Conservation (phyloP, 1,139 yeast genomes). For the Hemisphaericaspora xylanilytica region DNA sequence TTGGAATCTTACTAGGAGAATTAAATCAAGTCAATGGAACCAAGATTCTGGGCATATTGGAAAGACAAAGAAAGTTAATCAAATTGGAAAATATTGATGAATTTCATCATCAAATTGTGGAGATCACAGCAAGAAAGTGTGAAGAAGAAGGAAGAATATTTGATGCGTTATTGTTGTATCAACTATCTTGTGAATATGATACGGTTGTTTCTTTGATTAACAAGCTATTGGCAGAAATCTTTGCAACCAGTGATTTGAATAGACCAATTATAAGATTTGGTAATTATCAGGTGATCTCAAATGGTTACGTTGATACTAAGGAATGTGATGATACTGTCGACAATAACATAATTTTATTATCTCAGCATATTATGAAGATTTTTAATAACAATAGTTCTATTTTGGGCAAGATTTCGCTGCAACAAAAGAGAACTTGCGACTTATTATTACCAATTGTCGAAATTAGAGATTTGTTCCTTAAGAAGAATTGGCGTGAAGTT, state of each 20-base stretch:
- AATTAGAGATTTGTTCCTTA: constrained; percentile 60
- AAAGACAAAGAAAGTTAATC: constrained; percentile 70
- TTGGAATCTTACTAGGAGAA: constrained; percentile 75
- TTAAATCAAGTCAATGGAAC: constrained; percentile 68
- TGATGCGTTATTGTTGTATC: constrained; percentile 84
- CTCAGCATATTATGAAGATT: constrained; percentile 53
- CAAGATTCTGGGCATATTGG: constrained; percentile 81
- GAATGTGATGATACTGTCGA: constrained; percentile 33
- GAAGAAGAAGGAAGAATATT: constrained; percentile 89
- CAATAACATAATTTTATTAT: constrained; percentile 53
- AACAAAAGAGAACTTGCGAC: constrained; percentile 61
- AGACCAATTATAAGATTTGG: constrained; percentile 50
- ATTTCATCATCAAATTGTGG: constrained; percentile 60
- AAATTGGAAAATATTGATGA: constrained; percentile 53
- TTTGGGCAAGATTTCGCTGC: constrained; percentile 39
- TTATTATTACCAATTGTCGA: constrained; percentile 64
- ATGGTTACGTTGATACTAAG: constrained; percentile 16
- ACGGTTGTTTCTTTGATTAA: constrained; percentile 79
- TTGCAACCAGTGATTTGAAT: constrained; percentile 71
- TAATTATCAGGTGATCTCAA: constrained; percentile 28
- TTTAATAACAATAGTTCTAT: constrained; percentile 55
- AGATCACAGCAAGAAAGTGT: constrained; percentile 81
- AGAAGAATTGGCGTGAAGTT: constrained; percentile 61
- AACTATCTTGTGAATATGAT: constrained; percentile 84
- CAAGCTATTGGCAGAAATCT: constrained; percentile 73